Base-by-base conservation (phyloP, 2,329 filamentous ascomycete species). In the Phyllosticta ampelicida region DNA sequence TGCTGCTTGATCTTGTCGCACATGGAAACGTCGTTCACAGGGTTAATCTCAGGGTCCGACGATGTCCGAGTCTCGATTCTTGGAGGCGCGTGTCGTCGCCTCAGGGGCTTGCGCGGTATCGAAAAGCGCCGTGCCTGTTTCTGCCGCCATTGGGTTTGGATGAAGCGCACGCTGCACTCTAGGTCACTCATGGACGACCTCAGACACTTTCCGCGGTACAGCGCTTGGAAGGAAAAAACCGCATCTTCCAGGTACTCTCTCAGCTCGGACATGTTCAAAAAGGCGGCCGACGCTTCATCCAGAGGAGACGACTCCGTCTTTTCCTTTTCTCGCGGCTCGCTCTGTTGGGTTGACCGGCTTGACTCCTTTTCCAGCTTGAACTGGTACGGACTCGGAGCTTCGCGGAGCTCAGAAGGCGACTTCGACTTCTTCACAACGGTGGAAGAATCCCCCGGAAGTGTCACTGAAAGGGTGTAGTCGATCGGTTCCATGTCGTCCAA, bases 401-500 rank as follows among this genome's bases (percentile, higher is more conserved):
- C 36, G n/a, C 36, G 36, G n/a, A 44, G 36, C n/a, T 44, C 36
- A 1, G 36, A 44, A 5, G 36, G 36, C 36, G 36, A 44, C n/a
- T 44, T 44, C 36, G 36, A 44, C n/a, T 44, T 44, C 16, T 44
- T 44, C 36, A 8, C 36, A n/a, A 3, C n/a, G 36, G 6, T 5
- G n/a, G 49, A 16, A 21, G 19, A 51, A 8, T 51, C 49, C 11
- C 9, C 19, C 9, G 18, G 49, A 5, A 19, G 21, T 11, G 19
- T 11, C 19, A 2, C 19, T 9, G 49, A 51, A 11, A 20, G n/a
- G 49, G 5, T 51, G 49, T 51, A 21, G 18, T 44, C 36, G 13
- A 44, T 19, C 13, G 53, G 48, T 28, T 55, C 57, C 48, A 36
- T 30, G 26, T 59, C 57, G 56, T 73, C 71, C 8, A 73, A 68